Base-by-base conservation (phyloP, 179 eudicot species). In the Nepenthes alata region DNA sequence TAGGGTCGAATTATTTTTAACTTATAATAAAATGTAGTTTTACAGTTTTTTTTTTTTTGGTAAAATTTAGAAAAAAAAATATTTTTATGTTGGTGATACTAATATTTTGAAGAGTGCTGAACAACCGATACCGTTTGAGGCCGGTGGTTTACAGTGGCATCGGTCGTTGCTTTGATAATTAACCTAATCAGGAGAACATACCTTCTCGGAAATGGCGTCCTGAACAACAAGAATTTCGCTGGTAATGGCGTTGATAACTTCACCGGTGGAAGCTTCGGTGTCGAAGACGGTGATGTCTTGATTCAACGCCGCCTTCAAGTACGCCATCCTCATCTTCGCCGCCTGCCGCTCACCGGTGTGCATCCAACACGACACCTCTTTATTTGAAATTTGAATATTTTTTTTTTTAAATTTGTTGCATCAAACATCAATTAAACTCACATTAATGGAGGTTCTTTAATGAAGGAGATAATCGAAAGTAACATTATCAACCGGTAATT, bases 281-380 rank as follows among this genome's bases (percentile, higher is more conserved):
- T 91, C 98, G 58, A 91, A 91, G 0, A 80, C 78, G 60, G 87
- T 83, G 5, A 91, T 91, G 60, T 91, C 98, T 83, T 91, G 98
- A 69, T 72, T 91, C 63, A 91, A 70, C 91, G 89, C 89, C 0
- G 88, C 74, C 66, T 74, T 79, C 66, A 91, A 61, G 72, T 91
- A 91, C 3, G 95, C 90, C 95, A 91, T 83, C 64, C 98, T 84
- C 81, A 91, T 86, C 55, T 89, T 91, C 14, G 88, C 95, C 14
- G 98, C 96, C 76, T 91, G 98, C 56, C 98, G 81, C 62, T 91
- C 98, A 12, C 98, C 98, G 11, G 86, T 81, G 65, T 91, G 81
- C 98, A 91, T 91, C 98, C 98, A 91, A 77, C 91, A 89, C 44
- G 91, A 93, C 83, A 91, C 98, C 91, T 91, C 96, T 91, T 5